phyloP scores from a whole-genome alignment of 768 basidiomycete species.

The Cystofilobasidium capitatum region DNA sequence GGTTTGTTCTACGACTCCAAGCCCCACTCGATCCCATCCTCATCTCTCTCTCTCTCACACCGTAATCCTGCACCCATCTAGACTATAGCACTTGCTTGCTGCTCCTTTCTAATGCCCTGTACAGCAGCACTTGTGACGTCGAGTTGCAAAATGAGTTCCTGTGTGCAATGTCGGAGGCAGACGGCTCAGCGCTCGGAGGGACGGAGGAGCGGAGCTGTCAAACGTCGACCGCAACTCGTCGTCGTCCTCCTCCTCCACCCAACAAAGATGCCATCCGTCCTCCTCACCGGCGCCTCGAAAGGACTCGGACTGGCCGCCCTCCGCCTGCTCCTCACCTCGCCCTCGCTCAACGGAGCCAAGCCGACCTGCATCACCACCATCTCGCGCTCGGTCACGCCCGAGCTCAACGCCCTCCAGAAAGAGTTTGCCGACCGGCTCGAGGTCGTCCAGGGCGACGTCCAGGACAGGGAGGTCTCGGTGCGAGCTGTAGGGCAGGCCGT shows the following conservation, averaged over 20 bases:
- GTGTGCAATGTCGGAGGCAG: no score
- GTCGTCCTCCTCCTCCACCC: no score
- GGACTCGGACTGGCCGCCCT: slow-evolving; percentile 22
- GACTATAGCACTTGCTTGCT: no score
- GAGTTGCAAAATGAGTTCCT: no score
- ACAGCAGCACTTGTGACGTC: no score
- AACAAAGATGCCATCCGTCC: slow-evolving; percentile 1
- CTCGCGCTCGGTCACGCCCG: slow-evolving; percentile 19
- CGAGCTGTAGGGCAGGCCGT: slow-evolving; percentile 3
- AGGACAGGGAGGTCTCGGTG: background rate
- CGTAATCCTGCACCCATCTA: no score
- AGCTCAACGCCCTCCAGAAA: background rate
- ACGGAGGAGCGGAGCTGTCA: no score
- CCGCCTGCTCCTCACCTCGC: slow-evolving; percentile 4
- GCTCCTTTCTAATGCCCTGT: no score
- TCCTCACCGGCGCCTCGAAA: slow-evolving; percentile 14
- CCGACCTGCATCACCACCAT: slow-evolving; percentile 6
- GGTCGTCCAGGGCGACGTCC: slow-evolving; percentile 20
- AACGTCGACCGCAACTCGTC: no score
- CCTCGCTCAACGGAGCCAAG: background rate
- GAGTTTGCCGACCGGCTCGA: slow-evolving; percentile 10
- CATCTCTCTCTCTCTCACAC: background rate
- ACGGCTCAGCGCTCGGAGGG: no score
- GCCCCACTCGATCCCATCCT: background rate
- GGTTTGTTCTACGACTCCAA: background rate